Evolutionary conservation across 495 filamentous ascomycete species (phyloP).

Genomic region (Neurospora intermedia): DNA sequence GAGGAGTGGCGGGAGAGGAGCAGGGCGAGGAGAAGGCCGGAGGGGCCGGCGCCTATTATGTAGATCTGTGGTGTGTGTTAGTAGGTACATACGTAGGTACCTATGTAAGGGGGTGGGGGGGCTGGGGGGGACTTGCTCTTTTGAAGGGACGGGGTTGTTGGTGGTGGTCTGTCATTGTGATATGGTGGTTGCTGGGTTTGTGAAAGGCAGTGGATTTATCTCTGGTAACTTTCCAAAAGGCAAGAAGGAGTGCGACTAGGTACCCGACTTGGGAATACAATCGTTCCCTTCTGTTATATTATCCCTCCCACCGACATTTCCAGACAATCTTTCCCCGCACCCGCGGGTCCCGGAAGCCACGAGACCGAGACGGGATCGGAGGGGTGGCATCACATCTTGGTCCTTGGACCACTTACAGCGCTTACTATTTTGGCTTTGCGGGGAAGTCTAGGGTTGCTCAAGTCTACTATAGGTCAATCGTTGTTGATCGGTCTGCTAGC

Average conservation of each 20-base stretch:
- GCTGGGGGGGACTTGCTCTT: background rate
- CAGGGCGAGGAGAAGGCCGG: constrained; percentile 46
- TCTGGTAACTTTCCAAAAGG: too few species aligned
- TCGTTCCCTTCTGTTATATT: too few species aligned
- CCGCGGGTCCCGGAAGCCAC: background rate
- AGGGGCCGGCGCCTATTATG: constrained; percentile 48
- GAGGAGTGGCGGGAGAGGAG: constrained; percentile 27
- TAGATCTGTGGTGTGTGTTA: constrained; percentile 10
- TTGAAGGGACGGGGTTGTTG: background rate
- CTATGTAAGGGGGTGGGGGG: too few species aligned
- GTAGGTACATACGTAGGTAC: background rate
- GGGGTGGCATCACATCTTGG: background rate
- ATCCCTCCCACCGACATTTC: too few species aligned
- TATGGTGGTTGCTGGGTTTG: too few species aligned
- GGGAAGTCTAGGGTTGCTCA: background rate
- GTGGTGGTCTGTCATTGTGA: background rate
- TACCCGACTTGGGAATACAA: too few species aligned
- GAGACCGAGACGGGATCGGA: background rate
- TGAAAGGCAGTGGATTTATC: too few species aligned
- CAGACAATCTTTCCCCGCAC: too few species aligned
- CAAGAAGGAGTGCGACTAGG: too few species aligned
- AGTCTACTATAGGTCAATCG: background rate
- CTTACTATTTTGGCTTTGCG: background rate
- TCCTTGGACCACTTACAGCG: background rate
- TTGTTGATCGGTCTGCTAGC: background rate